Conservation (phyloP, 2,329 filamentous ascomycete species). For the Cercospora citrullina region DNA sequence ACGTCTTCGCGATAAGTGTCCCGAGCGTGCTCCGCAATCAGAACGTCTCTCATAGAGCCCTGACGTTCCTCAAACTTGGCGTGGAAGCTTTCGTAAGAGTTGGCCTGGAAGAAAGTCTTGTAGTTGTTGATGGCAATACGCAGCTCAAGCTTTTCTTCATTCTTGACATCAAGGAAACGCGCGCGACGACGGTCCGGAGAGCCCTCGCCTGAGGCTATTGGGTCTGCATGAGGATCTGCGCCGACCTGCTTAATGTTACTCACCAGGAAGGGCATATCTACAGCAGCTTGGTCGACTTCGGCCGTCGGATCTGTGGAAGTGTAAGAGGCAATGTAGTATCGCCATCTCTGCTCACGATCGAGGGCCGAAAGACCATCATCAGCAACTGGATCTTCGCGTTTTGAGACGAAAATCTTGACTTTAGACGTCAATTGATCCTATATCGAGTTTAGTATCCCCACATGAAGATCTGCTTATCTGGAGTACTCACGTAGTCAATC, state of each 20-base stretch:
- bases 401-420: constrained; percentile 77
- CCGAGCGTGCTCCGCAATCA: constrained; percentile 38
- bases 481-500: constrained; percentile 77
- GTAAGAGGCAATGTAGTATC: constrained; percentile 93
- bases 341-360: constrained; percentile 66
- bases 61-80: constrained; percentile 38
- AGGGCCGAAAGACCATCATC: constrained; percentile 65
- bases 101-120: constrained; percentile 45
- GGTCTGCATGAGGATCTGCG: constrained; percentile 32
- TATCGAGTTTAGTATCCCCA: constrained; percentile 5
- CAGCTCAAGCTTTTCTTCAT: constrained; percentile 47
- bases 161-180: constrained; percentile 31
- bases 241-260: constrained; percentile 43
- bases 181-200: constrained; percentile 4
- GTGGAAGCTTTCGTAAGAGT: constrained; percentile 47
- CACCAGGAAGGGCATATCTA: constrained; percentile 44
- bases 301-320: constrained; percentile 81
- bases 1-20: constrained; percentile 40
- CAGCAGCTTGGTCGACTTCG: constrained; percentile 36
- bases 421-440: constrained; percentile 67
- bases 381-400: constrained; percentile 72
- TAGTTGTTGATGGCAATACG: constrained; percentile 48
- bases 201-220: constrained; percentile 10
- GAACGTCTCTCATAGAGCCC: constrained; percentile 38
- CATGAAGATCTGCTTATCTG: not conserved